Base-by-base conservation (phyloP, 2,329 filamentous ascomycete genomes). In the Pseudogymnoascus sp. region DNA sequence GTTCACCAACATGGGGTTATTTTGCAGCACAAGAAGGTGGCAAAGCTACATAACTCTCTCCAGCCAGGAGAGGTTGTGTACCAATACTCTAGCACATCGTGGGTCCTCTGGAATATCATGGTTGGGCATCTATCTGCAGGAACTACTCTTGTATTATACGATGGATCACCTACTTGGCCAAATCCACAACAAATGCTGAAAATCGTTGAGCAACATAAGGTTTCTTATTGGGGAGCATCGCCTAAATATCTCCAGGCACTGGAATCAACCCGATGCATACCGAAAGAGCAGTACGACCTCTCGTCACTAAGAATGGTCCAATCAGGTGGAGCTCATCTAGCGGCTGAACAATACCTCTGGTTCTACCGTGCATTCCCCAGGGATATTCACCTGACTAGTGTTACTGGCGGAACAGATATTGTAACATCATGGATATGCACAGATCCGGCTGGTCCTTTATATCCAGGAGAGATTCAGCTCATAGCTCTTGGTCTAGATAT, bases 391-490 rank as follows among this genome's bases (percentile, higher is more conserved):
- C 69, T 79, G 4, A 75, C 73, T 20, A 74, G 68, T 57, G 70
- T 77, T 4, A 76, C 76, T 4, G 78, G 78, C 16, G 78, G 78
- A 8, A 80, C 78, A 0, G 78, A 80, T 60, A 73, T 77, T 9
- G 75, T 73, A 1, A 77, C 76, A 2, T 76, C 74, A 1, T 75
- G 74, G 63, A 70, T 76, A 62, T 74, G 75, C n/a, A 73, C 71
- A 30, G 75, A 77, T 62, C 75, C 75, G 0, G 71, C 72, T 6
- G 74, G 74, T 6, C 74, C 74, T 0, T 68, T 79, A 0, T 72
- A 77, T 62, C 70, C 74, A 0, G 77, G 77, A 28, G 76, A 79
- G 63, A 77, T 78, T 67, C 75, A 78, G 61, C 70, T 77, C 38
- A 73, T 73, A 54, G 74, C 73, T 8, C 69, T 79, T 9, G 77